Conservation (phyloP, 208 protist species). For the Acanthamoeba castellanii region DNA sequence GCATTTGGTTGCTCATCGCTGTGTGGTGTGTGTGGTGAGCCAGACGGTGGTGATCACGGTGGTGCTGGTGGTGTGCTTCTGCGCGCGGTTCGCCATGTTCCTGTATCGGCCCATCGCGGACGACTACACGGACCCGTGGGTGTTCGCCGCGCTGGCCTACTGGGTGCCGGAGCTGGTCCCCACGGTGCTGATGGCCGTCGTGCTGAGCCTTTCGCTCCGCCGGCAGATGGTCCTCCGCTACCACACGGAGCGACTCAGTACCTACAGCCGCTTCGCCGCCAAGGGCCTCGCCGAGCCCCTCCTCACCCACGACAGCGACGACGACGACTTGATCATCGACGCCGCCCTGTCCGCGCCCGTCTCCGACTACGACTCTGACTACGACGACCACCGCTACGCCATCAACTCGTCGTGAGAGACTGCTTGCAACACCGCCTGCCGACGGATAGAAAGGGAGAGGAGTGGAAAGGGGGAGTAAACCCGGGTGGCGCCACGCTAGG, state of each 20-base stretch:
- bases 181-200: conserved; percentile 1
- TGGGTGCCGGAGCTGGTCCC: conserved; percentile 28
- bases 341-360: neutral
- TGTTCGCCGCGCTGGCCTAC: conserved; percentile 39
- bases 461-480: neutral
- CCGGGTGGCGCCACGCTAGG: neutral
- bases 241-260: neutral
- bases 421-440: too few species aligned
- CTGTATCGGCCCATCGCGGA: conserved; percentile 65
- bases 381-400: neutral
- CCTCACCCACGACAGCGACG: neutral
- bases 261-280: neutral
- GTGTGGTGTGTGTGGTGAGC: too few species aligned
- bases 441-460: neutral
- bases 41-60: conserved; percentile 1
- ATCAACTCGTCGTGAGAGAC: too few species aligned
- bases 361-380: neutral
- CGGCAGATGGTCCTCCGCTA: neutral
- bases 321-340: neutral
- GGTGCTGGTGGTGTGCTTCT: conserved; percentile 62
- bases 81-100: conserved; percentile 24
- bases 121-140: neutral
- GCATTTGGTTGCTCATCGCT: too few species aligned
- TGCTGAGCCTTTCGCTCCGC: conserved; percentile 13
- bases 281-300: neutral